Evolutionary conservation across 2,329 filamentous ascomycete genomes (phyloP).

Genomic region (Aspergillus brunneoviolaceus): DNA sequence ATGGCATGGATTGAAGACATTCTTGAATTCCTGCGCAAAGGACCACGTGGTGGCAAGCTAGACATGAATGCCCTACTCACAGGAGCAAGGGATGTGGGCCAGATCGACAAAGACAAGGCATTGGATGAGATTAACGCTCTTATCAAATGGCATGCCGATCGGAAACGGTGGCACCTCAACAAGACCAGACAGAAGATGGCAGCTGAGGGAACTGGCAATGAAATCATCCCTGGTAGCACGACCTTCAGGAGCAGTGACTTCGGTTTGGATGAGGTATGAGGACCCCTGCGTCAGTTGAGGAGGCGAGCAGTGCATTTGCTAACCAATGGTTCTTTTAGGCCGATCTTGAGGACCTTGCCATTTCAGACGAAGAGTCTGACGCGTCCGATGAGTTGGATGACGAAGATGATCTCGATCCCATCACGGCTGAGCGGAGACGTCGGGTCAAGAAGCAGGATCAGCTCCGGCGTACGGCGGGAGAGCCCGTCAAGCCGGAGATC

Average conservation of each 20-base stretch:
- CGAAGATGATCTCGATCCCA: conserved; percentile 80
- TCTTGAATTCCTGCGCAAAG: conserved; percentile 84
- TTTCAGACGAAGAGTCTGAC: conserved; percentile 69
- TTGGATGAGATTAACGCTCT: conserved; percentile 79
- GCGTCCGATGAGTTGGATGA: conserved; percentile 66
- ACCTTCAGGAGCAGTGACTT: conserved; percentile 81
- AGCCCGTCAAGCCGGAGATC: conserved; percentile 79
- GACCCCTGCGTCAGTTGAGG: neutral
- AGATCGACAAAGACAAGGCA: conserved; percentile 69
- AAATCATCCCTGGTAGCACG: conserved; percentile 54
- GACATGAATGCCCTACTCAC: conserved; percentile 94
- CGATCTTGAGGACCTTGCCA: conserved; percentile 82
- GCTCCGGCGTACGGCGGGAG: conserved; percentile 75
- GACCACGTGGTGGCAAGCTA: conserved; percentile 77
- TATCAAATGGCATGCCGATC: conserved; percentile 89
- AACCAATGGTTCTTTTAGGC: conserved; percentile 37
- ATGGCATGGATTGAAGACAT: conserved; percentile 98
- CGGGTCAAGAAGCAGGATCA: conserved; percentile 76
- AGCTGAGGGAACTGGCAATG: conserved; percentile 62
- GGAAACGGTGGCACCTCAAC: conserved; percentile 97
- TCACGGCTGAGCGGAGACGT: conserved; percentile 78
- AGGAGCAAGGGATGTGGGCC: conserved; percentile 66
- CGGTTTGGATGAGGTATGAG: conserved; percentile 72
- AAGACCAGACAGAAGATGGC: conserved; percentile 99
- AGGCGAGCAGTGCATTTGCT: neutral